A percentile compares a stretch with the other conserved stretches of the same genome.
Conservation (phyloP, 148 eudicot genomes). For the Silene uniflora region DNA sequence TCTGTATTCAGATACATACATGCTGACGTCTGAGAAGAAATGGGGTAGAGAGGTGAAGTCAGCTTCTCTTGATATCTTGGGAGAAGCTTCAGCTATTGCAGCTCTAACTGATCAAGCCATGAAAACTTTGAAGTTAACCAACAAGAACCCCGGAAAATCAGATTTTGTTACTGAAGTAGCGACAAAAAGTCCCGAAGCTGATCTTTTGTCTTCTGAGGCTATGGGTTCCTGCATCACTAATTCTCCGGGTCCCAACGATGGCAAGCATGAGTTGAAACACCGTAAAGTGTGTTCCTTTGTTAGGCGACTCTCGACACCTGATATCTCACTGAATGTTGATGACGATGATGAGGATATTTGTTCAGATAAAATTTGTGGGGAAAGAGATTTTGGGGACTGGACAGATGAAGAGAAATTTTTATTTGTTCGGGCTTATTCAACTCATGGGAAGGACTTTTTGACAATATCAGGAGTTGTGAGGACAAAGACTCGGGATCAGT, state of each 20-base stretch:
- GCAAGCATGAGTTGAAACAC: conserved; percentile 39
- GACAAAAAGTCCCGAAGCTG: conserved; percentile 72
- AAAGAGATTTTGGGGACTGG: conserved; percentile 64
- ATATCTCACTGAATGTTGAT: conserved; percentile 34
- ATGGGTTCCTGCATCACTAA: conserved; percentile 82
- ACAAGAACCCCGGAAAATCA: conserved; percentile 27
- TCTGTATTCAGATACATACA: conserved; percentile 39
- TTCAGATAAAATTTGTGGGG: conserved; percentile 85
- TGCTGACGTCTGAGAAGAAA: conserved; percentile 68
- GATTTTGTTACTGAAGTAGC: conserved; percentile 38
- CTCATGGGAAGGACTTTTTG: conserved; percentile 71
- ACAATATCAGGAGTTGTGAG: conserved; percentile 58
- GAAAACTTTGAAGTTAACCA: conserved; percentile 35
- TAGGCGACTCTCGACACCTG: conserved; percentile 52
- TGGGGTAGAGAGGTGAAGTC: conserved; percentile 57
- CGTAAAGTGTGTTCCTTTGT: conserved; percentile 36
- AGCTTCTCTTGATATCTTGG: conserved; percentile 70
- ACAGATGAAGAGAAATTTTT: conserved; percentile 74
- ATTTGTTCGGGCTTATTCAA: conserved; percentile 63
- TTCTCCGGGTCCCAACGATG: conserved; percentile 63
- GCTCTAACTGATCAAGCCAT: conserved; percentile 49
- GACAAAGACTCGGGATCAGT: conserved; percentile 67
- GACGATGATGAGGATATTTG: conserved; percentile 58
- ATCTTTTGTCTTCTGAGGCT: conserved; percentile 84
- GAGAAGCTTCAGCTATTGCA: conserved; percentile 73